Base-by-base conservation (phyloP, 352 stramenopile genomes). In the Elongisporangium anandrum region DNA sequence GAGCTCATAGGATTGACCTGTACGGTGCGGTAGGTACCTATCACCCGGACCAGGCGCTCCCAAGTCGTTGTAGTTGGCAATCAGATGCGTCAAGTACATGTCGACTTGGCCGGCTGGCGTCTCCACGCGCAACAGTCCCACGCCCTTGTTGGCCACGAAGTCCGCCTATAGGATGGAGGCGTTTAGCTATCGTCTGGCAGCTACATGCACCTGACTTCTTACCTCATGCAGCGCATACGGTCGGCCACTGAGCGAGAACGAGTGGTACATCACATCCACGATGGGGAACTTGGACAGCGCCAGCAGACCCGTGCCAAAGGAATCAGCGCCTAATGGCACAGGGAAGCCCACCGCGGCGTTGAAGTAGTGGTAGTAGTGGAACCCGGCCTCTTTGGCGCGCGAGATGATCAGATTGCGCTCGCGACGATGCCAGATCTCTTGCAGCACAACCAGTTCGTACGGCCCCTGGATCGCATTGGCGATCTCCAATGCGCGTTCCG, bases 331-430 rank as follows among this genome's bases (percentile, higher is more conserved):
- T 22, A 91, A 66, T 10, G 84, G 84, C 21, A 91, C 69, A 0
- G 84, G 84, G 59, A 93, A 93, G 9, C 84, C 84, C 38, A 91
- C 81, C 5, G 81, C 80, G 45, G 84, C 67, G 60, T 90, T 86
- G 52, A 93, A 93, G 73, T 93, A 93, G 69, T 93, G 84, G 66
- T 90, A 90, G 64, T 86, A 93, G 47, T 77, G 59, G 62, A 88
- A 88, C 0, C 84, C 84, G 5, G 64, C 73, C 26, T 79, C 57
- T 58, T 87, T 64, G 9, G 81, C 84, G 56, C 74, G 75, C 29
- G 67, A 52, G 57, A 93, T 78, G 63, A 93, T 70, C 23, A 90
- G 69, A 64, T 88, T 85, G 45, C 82, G 82, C 68, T 93, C 84
- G 60, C 84, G 84, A 19, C 81, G 65, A 58, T 93, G 84, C 84